Evolutionary conservation across 768 basidiomycete species (phyloP).

Genomic region (Suillus sp.): DNA sequence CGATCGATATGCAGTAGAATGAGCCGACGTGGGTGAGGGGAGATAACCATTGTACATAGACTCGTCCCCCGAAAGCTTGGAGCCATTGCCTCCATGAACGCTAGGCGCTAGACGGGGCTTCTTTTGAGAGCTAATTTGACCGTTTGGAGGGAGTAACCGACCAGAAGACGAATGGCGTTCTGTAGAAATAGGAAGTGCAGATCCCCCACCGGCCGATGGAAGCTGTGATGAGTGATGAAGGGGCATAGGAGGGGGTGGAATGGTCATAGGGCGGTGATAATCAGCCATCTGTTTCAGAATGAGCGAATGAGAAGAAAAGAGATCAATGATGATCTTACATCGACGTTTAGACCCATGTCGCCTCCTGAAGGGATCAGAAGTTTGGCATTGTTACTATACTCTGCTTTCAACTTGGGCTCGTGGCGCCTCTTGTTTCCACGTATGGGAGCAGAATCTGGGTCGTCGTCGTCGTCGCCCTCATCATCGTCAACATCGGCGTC

Average conservation of each 20-base stretch:
- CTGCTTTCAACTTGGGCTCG: slow-evolving; percentile 33
- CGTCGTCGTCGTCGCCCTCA: slow-evolving; percentile 42
- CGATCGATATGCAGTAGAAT: slow-evolving; percentile 31
- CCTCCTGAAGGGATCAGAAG: slow-evolving; percentile 18
- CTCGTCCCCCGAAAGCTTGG: slow-evolving; percentile 32
- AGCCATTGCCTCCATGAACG: slow-evolving; percentile 22
- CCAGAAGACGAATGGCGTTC: slow-evolving; percentile 36
- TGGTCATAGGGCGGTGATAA: slow-evolving; percentile 36
- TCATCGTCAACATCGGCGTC: slow-evolving; percentile 37
- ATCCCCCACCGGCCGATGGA: slow-evolving; percentile 19
- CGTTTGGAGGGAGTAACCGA: slow-evolving; percentile 31
- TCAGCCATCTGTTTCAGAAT: slow-evolving; percentile 29
- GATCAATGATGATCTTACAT: slow-evolving; percentile 23
- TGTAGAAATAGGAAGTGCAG: slow-evolving; percentile 37
- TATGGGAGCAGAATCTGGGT: slow-evolving; percentile 25
- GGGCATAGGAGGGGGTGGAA: slow-evolving; percentile 37
- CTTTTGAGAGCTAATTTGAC: slow-evolving; percentile 30
- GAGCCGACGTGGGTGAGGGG: slow-evolving; percentile 33
- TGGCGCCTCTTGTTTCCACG: slow-evolving; percentile 26
- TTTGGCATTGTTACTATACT: slow-evolving; percentile 27
- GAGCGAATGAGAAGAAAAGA: slow-evolving; percentile 1
- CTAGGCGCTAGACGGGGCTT: slow-evolving; percentile 32
- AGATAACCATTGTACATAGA: slow-evolving; percentile 34
- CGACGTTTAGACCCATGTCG: slow-evolving; percentile 26
- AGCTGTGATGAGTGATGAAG: slow-evolving; percentile 32